A percentile compares a stretch with the other conserved stretches of the same genome.
These are phyloP conservation scores for Chlamydomonas eustigma DNA, from an alignment of 139 green algal genomes.

Conservation along the genomic window DNA sequence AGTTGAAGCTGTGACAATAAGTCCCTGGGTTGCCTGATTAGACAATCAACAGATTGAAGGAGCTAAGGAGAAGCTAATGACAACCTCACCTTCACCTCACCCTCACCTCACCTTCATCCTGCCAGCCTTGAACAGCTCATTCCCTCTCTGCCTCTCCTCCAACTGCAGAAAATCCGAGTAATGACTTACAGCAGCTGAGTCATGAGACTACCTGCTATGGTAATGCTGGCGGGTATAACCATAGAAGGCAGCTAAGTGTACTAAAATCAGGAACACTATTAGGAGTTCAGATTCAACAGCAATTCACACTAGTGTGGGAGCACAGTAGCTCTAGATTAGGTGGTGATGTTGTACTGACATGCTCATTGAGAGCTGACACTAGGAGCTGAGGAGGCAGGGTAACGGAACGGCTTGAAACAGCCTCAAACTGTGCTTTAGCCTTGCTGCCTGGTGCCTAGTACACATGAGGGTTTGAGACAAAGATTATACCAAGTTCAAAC, in stretches of 20 bases:
- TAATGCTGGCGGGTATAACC: too few species aligned
- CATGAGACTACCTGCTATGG: too few species aligned
- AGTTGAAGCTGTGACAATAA: background rate
- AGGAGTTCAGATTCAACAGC: too few species aligned
- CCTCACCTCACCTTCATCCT: background rate
- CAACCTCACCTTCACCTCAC: background rate
- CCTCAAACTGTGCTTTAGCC: background rate
- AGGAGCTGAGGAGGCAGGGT: conserved; percentile 9
- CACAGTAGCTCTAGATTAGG: too few species aligned
- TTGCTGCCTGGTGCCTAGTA: background rate
- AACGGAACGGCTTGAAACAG: conserved; percentile 1
- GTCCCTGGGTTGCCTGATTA: background rate
- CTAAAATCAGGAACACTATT: too few species aligned
- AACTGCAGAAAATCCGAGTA: conserved; percentile 13
- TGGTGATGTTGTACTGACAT: background rate
- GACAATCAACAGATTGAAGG: background rate
- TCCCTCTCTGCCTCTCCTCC: conserved; percentile 17
- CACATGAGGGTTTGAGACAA: too few species aligned
- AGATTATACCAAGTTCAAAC: too few species aligned
- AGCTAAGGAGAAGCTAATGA: background rate
- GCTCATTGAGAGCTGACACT: conserved; percentile 20
- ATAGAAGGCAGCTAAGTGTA: background rate
- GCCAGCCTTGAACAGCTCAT: conserved; percentile 13
- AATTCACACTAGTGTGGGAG: too few species aligned
- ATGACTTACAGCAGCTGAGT: too few species aligned